Evolutionary conservation across 805 yeast genomes (phyloP).

Genomic region (Cyberlindnera mississippiensis): DNA sequence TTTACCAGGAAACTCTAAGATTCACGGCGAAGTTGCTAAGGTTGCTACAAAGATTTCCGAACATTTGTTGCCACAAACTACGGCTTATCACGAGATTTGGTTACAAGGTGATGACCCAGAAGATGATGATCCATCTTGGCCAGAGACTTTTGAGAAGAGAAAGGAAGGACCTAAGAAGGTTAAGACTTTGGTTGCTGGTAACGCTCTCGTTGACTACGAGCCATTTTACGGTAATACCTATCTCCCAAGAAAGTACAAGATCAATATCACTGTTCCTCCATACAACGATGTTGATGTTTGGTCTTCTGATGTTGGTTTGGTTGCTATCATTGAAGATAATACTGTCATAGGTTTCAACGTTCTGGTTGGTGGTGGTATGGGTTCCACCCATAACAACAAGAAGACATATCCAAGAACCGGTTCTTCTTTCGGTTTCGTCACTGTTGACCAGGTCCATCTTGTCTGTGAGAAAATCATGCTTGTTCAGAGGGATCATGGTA

Average conservation of each 20-base stretch:
- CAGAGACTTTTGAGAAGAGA: conserved; percentile 59
- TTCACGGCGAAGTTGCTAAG: conserved; percentile 70
- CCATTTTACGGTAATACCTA: conserved; percentile 86
- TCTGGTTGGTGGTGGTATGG: conserved; percentile 98
- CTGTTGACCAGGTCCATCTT: conserved; percentile 60
- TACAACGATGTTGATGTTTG: conserved; percentile 95
- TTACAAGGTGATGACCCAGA: conserved; percentile 76
- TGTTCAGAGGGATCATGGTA: conserved; percentile 93
- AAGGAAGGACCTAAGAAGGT: conserved; percentile 74
- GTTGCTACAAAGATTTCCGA: conserved; percentile 68
- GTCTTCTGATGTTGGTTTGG: conserved; percentile 90
- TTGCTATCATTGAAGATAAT: conserved; percentile 71
- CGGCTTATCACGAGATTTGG: conserved; percentile 98
- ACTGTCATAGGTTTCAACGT: conserved; percentile 78
- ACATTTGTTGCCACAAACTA: conserved; percentile 81
- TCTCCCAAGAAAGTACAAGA: conserved; percentile 92
- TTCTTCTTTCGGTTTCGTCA: conserved; percentile 73
- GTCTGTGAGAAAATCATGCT: conserved; percentile 91
- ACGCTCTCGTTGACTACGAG: conserved; percentile 76
- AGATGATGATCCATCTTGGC: conserved; percentile 61
- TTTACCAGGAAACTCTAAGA: conserved; percentile 77
- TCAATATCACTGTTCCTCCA: conserved; percentile 93
- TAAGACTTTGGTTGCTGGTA: conserved; percentile 82
- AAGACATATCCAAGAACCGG: conserved; percentile 97
- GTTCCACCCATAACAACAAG: conserved; percentile 92